Evolutionary conservation across 148 eudicot genomes (phyloP), one percentile per base, ranked within the genome.

Genomic region (Euryodendron excelsum): DNA sequence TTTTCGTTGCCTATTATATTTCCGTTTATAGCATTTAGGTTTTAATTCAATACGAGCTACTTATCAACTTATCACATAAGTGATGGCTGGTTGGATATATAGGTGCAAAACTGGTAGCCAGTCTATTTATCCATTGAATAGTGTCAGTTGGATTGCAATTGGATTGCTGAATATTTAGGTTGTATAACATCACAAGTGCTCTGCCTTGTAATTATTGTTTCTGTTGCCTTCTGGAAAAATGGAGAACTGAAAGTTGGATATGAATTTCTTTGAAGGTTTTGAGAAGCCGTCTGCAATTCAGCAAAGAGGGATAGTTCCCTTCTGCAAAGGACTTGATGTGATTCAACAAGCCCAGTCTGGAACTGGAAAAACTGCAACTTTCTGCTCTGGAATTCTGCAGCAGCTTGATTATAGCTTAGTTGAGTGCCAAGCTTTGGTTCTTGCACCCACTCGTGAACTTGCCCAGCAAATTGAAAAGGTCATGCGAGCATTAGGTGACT

Each of bases 261-360:
- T 39, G 65, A 53, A 47, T 56, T 73, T 56, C 13, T 20, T 31
- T 78, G 8, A 75, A 89, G 92, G 92, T 82, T 89, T 83, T 77
- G 92, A 89, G 83, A 89, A 87, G 82, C 92, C 92, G 18, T 89
- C 92, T 28, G 92, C 92, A 20, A 89, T 89, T 77, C 92, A 89
- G 67, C 92, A 89, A 67, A 82, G 89, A 73, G 90, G 92, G 33
- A 89, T 89, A 30, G 92, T 89, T 52, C 92, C 92, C 2, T 89
- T 89, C 65, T 77, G 83, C 82, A 87, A 84, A 77, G 92, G 89
- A 27, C 87, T 87, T 72, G 90, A 89, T 84, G 89, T 86, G 11
- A 89, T 87, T 55, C 90, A 89, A 31, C 92, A 89, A 71, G 92
- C 92, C 21, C 90, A 89, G 20, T 89, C 92, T 62, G 92, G 90